phyloP scores from a whole-genome alignment of 2,329 filamentous ascomycete species.

The Sarocladium oryzae region DNA sequence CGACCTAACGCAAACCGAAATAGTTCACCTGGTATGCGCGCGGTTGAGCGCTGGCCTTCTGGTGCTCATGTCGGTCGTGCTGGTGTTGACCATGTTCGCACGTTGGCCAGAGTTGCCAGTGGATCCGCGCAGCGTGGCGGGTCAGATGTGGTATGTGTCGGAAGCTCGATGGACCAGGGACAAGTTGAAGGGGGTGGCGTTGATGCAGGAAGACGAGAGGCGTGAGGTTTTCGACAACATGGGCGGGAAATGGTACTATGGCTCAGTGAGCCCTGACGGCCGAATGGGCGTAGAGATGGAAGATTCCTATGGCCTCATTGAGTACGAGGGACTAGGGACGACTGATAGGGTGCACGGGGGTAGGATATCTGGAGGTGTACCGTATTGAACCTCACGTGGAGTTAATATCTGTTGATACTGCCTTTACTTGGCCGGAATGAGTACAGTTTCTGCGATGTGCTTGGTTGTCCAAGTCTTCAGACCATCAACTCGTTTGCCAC shows the following conservation, averaged over 20 bases:
- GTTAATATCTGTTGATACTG: too few species aligned
- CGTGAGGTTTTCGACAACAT: not conserved
- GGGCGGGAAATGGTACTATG: conserved; percentile 4
- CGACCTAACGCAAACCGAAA: conserved; percentile 32
- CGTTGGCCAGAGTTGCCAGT: conserved; percentile 38
- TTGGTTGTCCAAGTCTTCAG: too few species aligned
- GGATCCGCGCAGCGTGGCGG: conserved; percentile 40
- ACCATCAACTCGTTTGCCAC: too few species aligned
- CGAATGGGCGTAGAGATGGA: conserved; percentile 7
- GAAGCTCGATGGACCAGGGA: conserved; percentile 1
- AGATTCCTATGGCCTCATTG: not conserved
- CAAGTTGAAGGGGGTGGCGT: not conserved
- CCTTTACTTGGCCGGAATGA: too few species aligned
- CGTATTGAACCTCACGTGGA: conserved; percentile 1
- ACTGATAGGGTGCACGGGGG: not conserved
- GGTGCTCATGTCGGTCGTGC: conserved; percentile 33
- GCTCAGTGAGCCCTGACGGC: not conserved
- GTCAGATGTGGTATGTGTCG: conserved; percentile 36
- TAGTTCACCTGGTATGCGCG: conserved; percentile 33
- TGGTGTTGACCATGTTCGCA: conserved; percentile 33
- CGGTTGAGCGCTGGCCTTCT: conserved; percentile 33
- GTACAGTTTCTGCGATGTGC: too few species aligned
- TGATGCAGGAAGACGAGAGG: not conserved
- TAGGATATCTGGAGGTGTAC: not conserved
- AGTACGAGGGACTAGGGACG: not conserved